Evolutionary conservation across 2,329 filamentous ascomycete species (phyloP).

Genomic region (Penicillium hesseltinei): DNA sequence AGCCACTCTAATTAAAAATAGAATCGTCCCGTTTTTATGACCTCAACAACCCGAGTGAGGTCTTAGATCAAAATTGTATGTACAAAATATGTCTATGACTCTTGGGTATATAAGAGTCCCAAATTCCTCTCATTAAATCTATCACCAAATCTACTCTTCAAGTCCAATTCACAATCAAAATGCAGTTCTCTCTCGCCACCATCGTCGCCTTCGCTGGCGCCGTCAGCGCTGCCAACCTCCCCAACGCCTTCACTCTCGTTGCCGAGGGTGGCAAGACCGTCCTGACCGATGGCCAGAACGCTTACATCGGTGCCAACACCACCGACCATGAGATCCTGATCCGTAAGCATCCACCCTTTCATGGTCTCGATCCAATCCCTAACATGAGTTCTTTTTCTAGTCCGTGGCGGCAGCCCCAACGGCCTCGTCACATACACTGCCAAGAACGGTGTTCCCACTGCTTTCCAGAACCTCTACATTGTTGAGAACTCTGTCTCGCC

Average conservation of each 20-base stretch:
- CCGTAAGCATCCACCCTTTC: conserved; percentile 17
- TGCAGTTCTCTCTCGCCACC: conserved; percentile 30
- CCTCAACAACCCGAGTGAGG: not conserved
- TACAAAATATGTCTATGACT: not conserved
- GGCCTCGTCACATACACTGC: conserved; percentile 27
- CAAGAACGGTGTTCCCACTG: conserved; percentile 23
- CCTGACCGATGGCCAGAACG: conserved; percentile 26
- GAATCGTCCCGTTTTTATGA: not conserved
- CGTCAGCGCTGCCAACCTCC: conserved; percentile 23
- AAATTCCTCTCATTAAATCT: not conserved
- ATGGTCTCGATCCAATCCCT: not conserved
- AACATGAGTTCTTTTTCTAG: conserved; percentile 11
- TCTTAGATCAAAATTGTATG: not conserved
- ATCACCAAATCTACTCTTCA: not conserved
- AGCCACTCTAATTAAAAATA: conserved; percentile 4
- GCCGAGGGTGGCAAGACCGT: conserved; percentile 28
- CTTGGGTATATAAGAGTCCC: not conserved
- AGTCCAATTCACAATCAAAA: conserved; percentile 13
- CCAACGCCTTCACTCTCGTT: conserved; percentile 28
- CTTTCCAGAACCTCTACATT: conserved; percentile 31
- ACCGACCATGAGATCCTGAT: conserved; percentile 26
- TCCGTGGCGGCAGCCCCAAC: conserved; percentile 19
- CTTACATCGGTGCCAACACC: conserved; percentile 23
- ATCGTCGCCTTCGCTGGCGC: conserved; percentile 23
- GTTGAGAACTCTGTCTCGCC: conserved; percentile 23